Conservation (phyloP, 352 stramenopile species). For the Phytophthora pseudosyringae region DNA sequence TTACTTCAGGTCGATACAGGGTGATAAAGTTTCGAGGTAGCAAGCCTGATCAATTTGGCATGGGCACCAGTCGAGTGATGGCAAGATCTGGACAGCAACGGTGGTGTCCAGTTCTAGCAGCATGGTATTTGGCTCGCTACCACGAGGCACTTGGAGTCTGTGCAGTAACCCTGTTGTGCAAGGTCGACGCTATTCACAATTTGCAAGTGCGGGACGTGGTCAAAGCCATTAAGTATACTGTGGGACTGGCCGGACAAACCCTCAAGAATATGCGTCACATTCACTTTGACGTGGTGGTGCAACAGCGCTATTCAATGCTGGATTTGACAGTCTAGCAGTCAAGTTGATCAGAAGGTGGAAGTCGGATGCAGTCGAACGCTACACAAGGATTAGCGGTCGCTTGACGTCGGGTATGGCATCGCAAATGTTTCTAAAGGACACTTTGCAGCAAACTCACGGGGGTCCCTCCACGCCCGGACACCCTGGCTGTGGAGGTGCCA, state of each 20-base stretch:
- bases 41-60: slow-evolving; percentile 10
- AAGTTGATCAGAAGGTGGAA: not conserved
- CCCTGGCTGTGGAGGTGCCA: too few relatives aligned
- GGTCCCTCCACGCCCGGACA: not conserved
- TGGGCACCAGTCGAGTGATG: not conserved
- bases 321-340: not conserved
- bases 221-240: not conserved
- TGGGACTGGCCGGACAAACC: not conserved
- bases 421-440: not conserved
- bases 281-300: not conserved
- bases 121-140: not conserved
- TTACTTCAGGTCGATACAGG: too few relatives aligned
- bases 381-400: not conserved
- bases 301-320: not conserved
- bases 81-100: not conserved
- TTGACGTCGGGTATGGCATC: not conserved
- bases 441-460: not conserved
- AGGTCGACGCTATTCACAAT: not conserved
- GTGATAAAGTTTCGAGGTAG: slow-evolving; percentile 5
- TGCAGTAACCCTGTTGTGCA: slow-evolving; percentile 1
- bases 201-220: slow-evolving; percentile 4
- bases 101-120: slow-evolving; percentile 14
- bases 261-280: slow-evolving; percentile 1
- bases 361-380: not conserved
- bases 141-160: not conserved